These are phyloP conservation scores for Scleroderma bovista DNA, from an alignment of 768 basidiomycete genomes.

Conservation along the genomic window DNA sequence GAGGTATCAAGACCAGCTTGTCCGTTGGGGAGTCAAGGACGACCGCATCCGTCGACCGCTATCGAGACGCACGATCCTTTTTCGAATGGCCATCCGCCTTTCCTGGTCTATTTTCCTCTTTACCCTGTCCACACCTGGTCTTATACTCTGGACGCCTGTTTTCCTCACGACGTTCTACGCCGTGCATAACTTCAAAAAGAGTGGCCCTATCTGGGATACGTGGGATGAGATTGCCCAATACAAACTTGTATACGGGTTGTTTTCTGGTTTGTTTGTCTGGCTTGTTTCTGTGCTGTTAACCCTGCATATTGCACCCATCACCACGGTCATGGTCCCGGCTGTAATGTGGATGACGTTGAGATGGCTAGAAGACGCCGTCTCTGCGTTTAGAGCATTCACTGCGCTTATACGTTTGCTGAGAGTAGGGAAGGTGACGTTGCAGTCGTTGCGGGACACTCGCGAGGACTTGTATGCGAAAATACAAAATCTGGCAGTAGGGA, in stretches of 20 bases:
- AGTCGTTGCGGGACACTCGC: constrained; percentile 48
- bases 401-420: constrained; percentile 57
- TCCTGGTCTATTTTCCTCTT: constrained; percentile 59
- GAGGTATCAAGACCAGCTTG: constrained; percentile 72
- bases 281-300: constrained; percentile 47
- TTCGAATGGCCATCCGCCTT: constrained; percentile 61
- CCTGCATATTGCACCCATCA: constrained; percentile 54
- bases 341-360: constrained; percentile 89
- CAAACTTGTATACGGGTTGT: constrained; percentile 78
- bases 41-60: constrained; percentile 74
- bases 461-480: constrained; percentile 58
- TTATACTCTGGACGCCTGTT: constrained; percentile 78
- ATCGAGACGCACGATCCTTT: constrained; percentile 46
- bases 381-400: constrained; percentile 70
- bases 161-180: constrained; percentile 66
- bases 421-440: constrained; percentile 54
- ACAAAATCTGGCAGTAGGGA: constrained; percentile 53
- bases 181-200: constrained; percentile 73
- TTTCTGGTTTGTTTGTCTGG: constrained; percentile 72
- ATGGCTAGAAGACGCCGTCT: constrained; percentile 82
- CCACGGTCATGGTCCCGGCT: constrained; percentile 55
- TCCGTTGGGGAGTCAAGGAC: constrained; percentile 70
- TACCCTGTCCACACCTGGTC: constrained; percentile 65
- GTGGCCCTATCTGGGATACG: constrained; percentile 78
- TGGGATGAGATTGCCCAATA: constrained; percentile 90